Base-by-base conservation (phyloP, 2,329 filamentous ascomycete species). In the Ceratocystis colombiana region DNA sequence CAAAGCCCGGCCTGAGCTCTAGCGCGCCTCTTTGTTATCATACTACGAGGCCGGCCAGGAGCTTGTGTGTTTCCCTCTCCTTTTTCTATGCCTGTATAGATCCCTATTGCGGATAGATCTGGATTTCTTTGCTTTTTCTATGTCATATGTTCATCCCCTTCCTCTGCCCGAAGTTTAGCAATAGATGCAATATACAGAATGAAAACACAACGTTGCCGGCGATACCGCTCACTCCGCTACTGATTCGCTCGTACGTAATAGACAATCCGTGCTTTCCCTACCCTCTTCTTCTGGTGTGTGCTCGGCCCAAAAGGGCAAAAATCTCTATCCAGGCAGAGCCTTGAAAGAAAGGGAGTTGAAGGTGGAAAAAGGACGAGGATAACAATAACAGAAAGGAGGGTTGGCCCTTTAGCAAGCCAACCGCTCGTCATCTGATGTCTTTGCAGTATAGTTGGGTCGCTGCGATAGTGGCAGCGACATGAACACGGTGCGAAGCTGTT, bases 191-290 rank as follows among this genome's bases (percentile, higher is more conserved):
- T 41, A 12, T 12, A 41, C 37, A 41, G 3, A 41, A 10, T 3
- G 17, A 37, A n/a, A 28, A 20, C 8, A 59, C 55, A 20, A 4
- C 15, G 37, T 59, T n/a, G 30, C 55, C 55, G 55, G 55, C 30
- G 28, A 59, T 12, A 8, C 55, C 55, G 28, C 28, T n/a, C 28
- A 20, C 37, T 41, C 37, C 37, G 10, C 37, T 41, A 7, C 37
- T 41, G 37, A n/a, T 17, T 59, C 55, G 28, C 55, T 37, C 30
- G 28, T 59, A 59, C 28, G 55, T 59, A 59, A 59, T 59, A 37
- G 30, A 15, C 12, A 15, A 59, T 25, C 22, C 48, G 48, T 28
- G 48, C 48, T 53, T 28, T 41, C 12, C 37, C 48, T 28, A 25
- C 48, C 28, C 12, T 41, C 1, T 53, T 53, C 15, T 53, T 15